Percentiles rank a stretch among this genome's conserved stretches.
phyloP scores from a whole-genome alignment of 1,139 yeast species.

The Saccharomyces hybrid region DNA sequence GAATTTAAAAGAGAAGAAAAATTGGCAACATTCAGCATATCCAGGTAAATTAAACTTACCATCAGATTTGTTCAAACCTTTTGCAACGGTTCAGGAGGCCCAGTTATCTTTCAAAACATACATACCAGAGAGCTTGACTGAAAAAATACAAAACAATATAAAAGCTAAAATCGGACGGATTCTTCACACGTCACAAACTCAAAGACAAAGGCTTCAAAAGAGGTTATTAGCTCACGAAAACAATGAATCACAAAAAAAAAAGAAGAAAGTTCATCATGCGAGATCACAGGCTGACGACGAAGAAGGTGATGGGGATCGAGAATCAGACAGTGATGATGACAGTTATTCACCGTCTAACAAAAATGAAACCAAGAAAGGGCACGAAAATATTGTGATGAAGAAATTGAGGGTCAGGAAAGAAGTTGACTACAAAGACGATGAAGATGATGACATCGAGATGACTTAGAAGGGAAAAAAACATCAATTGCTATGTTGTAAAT shows the following conservation, averaged over 20 bases:
- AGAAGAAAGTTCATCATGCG: conserved; percentile 2
- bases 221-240: conserved; percentile 25
- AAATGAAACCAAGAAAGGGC: conserved; percentile 18
- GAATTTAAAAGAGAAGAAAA: conserved; percentile 47
- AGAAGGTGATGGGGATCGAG: background rate
- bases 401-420: conserved; percentile 38
- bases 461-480: conserved; percentile 19
- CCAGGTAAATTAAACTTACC: conserved; percentile 71
- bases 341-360: background rate
- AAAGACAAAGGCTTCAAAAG: conserved; percentile 26
- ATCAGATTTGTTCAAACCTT: conserved; percentile 54
- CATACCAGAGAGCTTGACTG: conserved; percentile 17
- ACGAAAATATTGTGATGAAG: conserved; percentile 31
- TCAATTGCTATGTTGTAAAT: conserved; percentile 1
- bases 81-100: conserved; percentile 35
- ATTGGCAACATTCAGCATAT: conserved; percentile 72
- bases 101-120: conserved; percentile 29
- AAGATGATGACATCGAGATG: conserved; percentile 25
- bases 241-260: conserved; percentile 9
- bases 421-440: conserved; percentile 38
- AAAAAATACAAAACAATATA: conserved; percentile 19
- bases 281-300: background rate
- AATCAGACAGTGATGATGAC: background rate
- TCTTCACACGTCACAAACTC: conserved; percentile 25
- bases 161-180: conserved; percentile 23